These are phyloP conservation scores for Rhodotorula sp. DNA, from an alignment of 1,284 basidiomycete species.

Conservation along the genomic window DNA sequence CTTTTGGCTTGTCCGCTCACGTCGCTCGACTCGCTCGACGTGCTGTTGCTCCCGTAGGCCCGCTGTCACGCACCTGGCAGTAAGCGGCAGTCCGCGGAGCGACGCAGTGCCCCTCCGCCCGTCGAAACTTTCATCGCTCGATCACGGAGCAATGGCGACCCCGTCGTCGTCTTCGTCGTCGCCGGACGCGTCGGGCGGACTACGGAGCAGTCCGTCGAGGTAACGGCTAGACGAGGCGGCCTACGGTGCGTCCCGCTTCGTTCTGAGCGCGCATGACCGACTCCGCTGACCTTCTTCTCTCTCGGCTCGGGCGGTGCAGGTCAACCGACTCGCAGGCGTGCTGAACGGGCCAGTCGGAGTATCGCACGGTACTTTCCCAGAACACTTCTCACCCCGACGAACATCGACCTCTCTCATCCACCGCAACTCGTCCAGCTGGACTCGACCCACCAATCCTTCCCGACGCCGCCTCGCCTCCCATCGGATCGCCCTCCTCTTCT, in stretches of 20 bases:
- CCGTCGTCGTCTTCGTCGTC: not conserved
- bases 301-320: not conserved
- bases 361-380: not conserved
- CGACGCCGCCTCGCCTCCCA: not conserved
- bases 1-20: too few relatives aligned
- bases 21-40: too few relatives aligned
- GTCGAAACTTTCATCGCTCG: too few relatives aligned
- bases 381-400: not conserved
- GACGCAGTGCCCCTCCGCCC: too few relatives aligned
- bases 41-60: too few relatives aligned
- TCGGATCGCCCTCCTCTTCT: slow-evolving; percentile 6
- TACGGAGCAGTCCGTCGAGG: not conserved
- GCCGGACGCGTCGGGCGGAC: not conserved
- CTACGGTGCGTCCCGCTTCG: slow-evolving; percentile 4
- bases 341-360: slow-evolving; percentile 18
- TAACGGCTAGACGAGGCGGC: slow-evolving; percentile 6
- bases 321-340: not conserved
- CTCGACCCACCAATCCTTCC: slow-evolving; percentile 24
- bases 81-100: too few relatives aligned
- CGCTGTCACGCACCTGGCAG: too few relatives aligned
- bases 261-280: not conserved
- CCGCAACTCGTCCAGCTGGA: slow-evolving; percentile 18
- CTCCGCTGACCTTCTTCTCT: not conserved
- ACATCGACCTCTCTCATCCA: not conserved
- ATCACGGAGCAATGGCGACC: not conserved